These are phyloP conservation scores for Sclerotinia sclerotiorum DNA, from an alignment of 2,329 filamentous ascomycete genomes.

Conservation along the genomic window DNA sequence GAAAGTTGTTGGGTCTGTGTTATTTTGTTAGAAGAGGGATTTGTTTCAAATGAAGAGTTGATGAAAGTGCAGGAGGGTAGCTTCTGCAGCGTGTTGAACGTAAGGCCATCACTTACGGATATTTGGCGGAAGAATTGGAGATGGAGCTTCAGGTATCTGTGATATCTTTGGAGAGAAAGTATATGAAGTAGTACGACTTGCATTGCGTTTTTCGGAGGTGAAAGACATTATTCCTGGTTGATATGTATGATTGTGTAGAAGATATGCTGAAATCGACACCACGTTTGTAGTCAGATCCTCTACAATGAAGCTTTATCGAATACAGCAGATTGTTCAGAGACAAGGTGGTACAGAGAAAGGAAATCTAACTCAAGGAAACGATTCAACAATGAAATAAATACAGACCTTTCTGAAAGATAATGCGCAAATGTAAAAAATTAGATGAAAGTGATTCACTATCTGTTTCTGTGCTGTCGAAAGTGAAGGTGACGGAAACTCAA, in stretches of 20 bases:
- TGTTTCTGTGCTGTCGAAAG: not conserved
- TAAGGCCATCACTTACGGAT: not conserved
- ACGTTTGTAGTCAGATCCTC: not conserved
- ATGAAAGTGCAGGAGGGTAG: too few relatives aligned
- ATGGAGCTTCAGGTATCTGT: conserved; percentile 10
- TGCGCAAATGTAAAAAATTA: not conserved
- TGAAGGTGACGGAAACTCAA: not conserved
- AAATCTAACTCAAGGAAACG: not conserved
- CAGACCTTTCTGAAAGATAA: not conserved
- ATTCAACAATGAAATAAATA: not conserved
- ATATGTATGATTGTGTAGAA: not conserved
- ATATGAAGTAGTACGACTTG: conserved; percentile 14
- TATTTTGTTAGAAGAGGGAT: not conserved
- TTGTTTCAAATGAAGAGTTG: not conserved
- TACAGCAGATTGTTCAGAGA: not conserved
- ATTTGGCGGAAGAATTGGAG: conserved; percentile 7
- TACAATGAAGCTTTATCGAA: not conserved
- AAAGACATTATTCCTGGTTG: conserved; percentile 3
- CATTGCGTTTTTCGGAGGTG: conserved; percentile 3
- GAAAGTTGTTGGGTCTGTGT: conserved; percentile 17
- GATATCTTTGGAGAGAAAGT: conserved; percentile 9
- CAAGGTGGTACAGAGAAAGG: not conserved
- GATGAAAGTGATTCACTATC: not conserved
- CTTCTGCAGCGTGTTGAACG: too few relatives aligned
- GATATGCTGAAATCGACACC: not conserved